Conservation (phyloP, 345 rosid genomes). For the Clausena lansium region DNA sequence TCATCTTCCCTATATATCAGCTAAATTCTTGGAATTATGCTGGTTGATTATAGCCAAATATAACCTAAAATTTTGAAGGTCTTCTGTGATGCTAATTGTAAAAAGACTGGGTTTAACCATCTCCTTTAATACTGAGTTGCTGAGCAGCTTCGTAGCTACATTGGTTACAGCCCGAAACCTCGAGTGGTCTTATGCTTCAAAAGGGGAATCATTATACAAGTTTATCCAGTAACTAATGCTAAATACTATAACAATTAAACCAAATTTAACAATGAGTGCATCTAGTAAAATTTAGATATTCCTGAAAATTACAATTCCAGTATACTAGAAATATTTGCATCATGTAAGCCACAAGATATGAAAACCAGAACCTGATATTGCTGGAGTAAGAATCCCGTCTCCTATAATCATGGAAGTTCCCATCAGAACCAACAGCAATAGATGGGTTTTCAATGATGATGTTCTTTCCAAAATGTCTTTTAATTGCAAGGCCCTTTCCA, state of each 20-base stretch:
- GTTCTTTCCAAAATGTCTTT: conserved; percentile 78
- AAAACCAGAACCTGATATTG: conserved; percentile 71
- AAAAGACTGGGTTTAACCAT: not conserved
- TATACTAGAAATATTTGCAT: not conserved
- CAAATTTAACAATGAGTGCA: not conserved
- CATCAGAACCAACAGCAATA: conserved; percentile 80
- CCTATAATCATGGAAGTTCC: conserved; percentile 99
- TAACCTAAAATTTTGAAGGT: not conserved
- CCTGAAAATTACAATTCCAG: not conserved
- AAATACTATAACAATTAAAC: not conserved
- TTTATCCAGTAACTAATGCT: not conserved
- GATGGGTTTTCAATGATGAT: conserved; percentile 67
- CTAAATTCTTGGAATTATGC: not conserved
- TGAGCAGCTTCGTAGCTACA: not conserved
- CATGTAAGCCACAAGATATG: not conserved
- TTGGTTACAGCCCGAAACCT: not conserved
- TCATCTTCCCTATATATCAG: not conserved
- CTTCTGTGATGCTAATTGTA: not conserved
- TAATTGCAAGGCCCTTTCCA: conserved; percentile 75
- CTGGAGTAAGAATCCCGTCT: conserved; percentile 95
- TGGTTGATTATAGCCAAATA: not conserved
- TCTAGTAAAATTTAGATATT: not conserved
- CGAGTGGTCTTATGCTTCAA: not conserved
- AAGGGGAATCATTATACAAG: not conserved
- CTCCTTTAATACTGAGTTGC: not conserved